phyloP scores from a whole-genome alignment of 495 filamentous ascomycete genomes.

The Peziza echinospora region DNA sequence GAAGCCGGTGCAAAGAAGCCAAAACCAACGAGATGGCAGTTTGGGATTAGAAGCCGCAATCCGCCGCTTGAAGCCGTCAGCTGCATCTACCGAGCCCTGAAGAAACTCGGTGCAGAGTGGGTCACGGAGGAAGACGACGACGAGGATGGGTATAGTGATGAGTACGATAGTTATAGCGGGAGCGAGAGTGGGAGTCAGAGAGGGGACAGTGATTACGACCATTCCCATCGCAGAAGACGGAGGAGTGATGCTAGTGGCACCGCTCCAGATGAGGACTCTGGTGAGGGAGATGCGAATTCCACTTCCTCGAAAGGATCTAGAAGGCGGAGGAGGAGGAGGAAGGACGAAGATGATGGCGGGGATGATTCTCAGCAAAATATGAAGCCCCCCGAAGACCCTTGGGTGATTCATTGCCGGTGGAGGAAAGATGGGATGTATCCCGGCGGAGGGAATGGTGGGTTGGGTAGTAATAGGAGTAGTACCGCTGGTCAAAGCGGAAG shows the following conservation, averaged over 20 bases:
- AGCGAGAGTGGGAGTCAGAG: conserved; percentile 5
- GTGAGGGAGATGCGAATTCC: conserved; percentile 6
- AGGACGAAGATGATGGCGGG: conserved; percentile 49
- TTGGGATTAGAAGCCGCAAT: conserved; percentile 84
- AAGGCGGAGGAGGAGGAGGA: conserved; percentile 14
- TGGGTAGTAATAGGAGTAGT: neutral
- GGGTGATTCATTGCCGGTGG: conserved; percentile 84
- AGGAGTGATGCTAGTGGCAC: conserved; percentile 37
- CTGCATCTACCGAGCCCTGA: conserved; percentile 78
- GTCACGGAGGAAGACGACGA: conserved; percentile 25
- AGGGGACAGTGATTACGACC: neutral
- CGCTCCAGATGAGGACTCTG: conserved; percentile 5
- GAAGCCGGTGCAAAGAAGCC: conserved; percentile 31
- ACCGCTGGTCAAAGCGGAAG: too few species aligned
- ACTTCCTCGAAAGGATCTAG: conserved; percentile 12
- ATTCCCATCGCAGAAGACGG: neutral
- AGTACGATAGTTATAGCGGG: conserved; percentile 12
- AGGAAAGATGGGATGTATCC: conserved; percentile 6
- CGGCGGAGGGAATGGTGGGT: neutral
- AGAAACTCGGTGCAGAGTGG: conserved; percentile 76
- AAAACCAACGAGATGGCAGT: conserved; percentile 76
- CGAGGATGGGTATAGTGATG: conserved; percentile 9
- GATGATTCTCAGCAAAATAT: neutral
- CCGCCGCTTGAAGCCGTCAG: conserved; percentile 80
- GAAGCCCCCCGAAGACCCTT: conserved; percentile 55